phyloP scores from a whole-genome alignment of 805 yeast genomes.

The Saccharomycopsis guyanensis region DNA sequence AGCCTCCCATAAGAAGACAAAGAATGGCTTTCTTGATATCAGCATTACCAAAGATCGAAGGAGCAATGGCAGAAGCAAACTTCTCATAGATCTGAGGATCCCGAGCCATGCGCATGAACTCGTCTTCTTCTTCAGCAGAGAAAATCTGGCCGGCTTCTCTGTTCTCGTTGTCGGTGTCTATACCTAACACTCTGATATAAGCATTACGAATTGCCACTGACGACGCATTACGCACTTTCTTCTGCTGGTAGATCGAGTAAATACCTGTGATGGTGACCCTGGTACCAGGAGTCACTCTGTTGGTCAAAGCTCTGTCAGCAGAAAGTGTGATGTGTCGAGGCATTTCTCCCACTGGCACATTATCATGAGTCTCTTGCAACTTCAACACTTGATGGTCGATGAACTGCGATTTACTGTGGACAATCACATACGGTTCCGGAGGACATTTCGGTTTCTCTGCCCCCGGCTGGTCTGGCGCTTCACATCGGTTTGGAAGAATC shows the following conservation, averaged over 20 bases:
- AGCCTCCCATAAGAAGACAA: conserved; percentile 89
- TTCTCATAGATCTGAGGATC: conserved; percentile 78
- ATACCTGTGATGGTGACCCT: conserved; percentile 89
- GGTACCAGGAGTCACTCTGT: conserved; percentile 90
- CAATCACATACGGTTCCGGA: conserved; percentile 84
- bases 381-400: conserved; percentile 93
- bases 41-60: conserved; percentile 88
- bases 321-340: conserved; percentile 87
- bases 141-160: conserved; percentile 60
- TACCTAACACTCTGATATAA: conserved; percentile 78
- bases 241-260: conserved; percentile 82
- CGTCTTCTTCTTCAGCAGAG: conserved; percentile 91
- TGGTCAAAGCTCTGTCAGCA: conserved; percentile 84
- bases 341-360: conserved; percentile 98
- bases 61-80: conserved; percentile 88
- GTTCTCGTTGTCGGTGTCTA: conserved; percentile 74
- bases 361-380: conserved; percentile 95
- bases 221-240: conserved; percentile 41
- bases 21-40: conserved; percentile 93
- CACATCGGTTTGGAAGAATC: conserved; percentile 61
- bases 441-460: conserved; percentile 60
- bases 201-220: conserved; percentile 90
- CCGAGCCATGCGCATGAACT: conserved; percentile 72
- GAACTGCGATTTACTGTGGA: conserved; percentile 89
- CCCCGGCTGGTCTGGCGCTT: conserved; percentile 39